Conservation (phyloP, 768 basidiomycete species). For the Naematelia encephala region DNA sequence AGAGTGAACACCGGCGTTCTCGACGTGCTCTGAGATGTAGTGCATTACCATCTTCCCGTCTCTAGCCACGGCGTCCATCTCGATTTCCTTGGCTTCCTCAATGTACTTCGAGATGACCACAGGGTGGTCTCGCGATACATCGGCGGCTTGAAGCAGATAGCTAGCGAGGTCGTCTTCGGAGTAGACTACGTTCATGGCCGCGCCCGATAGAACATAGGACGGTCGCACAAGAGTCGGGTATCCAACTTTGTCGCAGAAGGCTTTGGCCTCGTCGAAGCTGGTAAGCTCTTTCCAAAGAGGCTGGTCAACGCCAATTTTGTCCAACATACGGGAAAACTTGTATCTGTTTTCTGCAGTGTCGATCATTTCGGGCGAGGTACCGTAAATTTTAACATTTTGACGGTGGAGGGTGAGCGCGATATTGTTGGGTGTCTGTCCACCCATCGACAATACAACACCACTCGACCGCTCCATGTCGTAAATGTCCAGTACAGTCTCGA, state of each 20-base stretch:
- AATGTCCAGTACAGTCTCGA: slow-evolving; percentile 95
- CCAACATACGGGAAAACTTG: slow-evolving; percentile 97
- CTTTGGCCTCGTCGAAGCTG: slow-evolving; percentile 76
- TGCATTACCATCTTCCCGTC: slow-evolving; percentile 99
- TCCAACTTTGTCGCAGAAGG: slow-evolving; percentile 88
- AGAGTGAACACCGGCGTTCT: slow-evolving; percentile 98
- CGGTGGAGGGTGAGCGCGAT: slow-evolving; percentile 93
- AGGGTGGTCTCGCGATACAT: slow-evolving; percentile 91
- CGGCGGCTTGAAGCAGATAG: slow-evolving; percentile 91
- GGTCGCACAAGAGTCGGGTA: slow-evolving; percentile 96
- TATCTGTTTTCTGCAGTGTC: slow-evolving; percentile 98
- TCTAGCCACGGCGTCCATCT: slow-evolving; percentile 98
- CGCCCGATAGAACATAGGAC: slow-evolving; percentile 98
- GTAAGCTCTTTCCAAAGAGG: slow-evolving; percentile 96
- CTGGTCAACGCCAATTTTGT: slow-evolving; percentile 98
- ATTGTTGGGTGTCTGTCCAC: slow-evolving; percentile 98
- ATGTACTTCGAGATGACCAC: slow-evolving; percentile 99
- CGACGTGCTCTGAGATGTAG: slow-evolving; percentile 98
- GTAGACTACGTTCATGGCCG: slow-evolving; percentile 99
- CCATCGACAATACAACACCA: slow-evolving; percentile 95
- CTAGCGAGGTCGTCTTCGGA: slow-evolving; percentile 83
- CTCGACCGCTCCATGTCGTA: slow-evolving; percentile 85
- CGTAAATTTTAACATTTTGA: slow-evolving; percentile 97
- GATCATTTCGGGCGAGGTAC: slow-evolving; percentile 98
- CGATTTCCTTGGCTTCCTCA: slow-evolving; percentile 99